Percentiles rank a stretch among this genome's conserved stretches.
phyloP scores from a whole-genome alignment of 768 basidiomycete species.

The Leccinum subtestaceum region DNA sequence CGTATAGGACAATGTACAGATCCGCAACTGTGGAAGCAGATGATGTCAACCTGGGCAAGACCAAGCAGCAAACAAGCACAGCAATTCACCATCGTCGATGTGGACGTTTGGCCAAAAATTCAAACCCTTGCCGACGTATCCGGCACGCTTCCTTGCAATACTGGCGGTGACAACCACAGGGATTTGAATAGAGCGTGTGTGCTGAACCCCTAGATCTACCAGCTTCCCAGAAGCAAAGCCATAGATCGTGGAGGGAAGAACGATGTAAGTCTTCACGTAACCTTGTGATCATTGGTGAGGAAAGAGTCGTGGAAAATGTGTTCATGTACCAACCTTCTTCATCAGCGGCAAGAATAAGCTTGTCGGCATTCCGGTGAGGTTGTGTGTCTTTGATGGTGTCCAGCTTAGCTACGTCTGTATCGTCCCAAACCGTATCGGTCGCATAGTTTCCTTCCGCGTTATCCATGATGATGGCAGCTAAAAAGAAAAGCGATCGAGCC shows the following conservation, averaged over 20 bases:
- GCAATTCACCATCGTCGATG: conserved; percentile 40
- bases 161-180: conserved; percentile 45
- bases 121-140: conserved; percentile 56
- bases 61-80: not conserved
- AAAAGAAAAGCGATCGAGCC: not conserved
- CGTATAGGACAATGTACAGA: conserved; percentile 46
- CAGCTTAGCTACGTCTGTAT: conserved; percentile 45
- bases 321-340: conserved; percentile 36
- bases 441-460: conserved; percentile 41
- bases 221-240: conserved; percentile 50
- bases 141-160: conserved; percentile 50
- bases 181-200: conserved; percentile 55
- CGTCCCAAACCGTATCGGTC: conserved; percentile 44
- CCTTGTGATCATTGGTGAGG: conserved; percentile 11
- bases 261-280: conserved; percentile 37
- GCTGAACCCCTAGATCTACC: conserved; percentile 42
- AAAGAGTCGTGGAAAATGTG: not conserved
- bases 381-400: conserved; percentile 44
- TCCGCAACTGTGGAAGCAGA: conserved; percentile 23
- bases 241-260: conserved; percentile 59
- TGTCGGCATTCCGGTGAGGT: conserved; percentile 51
- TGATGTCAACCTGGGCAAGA: not conserved
- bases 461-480: conserved; percentile 42
- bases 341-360: conserved; percentile 45
- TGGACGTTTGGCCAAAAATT: conserved; percentile 64